These are phyloP conservation scores for Ophiocytium majus DNA, from an alignment of 352 stramenopile genomes.

Conservation along the genomic window DNA sequence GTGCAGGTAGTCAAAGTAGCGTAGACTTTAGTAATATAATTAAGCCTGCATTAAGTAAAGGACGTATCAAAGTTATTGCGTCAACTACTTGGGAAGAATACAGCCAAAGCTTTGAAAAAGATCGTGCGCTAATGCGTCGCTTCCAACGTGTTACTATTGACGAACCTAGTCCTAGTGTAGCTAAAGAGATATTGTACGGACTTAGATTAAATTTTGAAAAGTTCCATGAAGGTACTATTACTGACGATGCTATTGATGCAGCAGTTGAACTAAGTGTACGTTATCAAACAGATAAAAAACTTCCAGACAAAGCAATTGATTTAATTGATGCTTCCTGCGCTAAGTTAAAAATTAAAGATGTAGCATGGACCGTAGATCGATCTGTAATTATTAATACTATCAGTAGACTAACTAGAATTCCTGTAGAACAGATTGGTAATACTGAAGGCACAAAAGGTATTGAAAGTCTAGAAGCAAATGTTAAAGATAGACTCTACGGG, in stretches of 20 bases:
- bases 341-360: too few relatives aligned
- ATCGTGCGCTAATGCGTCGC: constrained; percentile 91
- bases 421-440: too few relatives aligned
- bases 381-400: too few relatives aligned
- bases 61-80: constrained; percentile 91
- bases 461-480: too few relatives aligned
- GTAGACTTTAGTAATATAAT: constrained; percentile 96
- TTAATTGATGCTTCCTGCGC: background rate
- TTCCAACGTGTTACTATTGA: constrained; percentile 93
- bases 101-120: constrained; percentile 83
- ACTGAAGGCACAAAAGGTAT: too few relatives aligned
- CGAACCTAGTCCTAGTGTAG: constrained; percentile 88
- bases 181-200: constrained; percentile 93
- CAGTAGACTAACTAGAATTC: too few relatives aligned
- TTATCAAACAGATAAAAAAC: background rate
- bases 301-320: constrained; percentile 24
- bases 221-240: too few relatives aligned
- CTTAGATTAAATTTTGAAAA: too few relatives aligned
- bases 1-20: constrained; percentile 76
- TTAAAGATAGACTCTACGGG: too few relatives aligned
- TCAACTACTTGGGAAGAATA: constrained; percentile 97
- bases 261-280: background rate
- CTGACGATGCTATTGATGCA: too few relatives aligned
- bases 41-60: constrained; percentile 84
- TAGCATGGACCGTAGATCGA: too few relatives aligned